Evolutionary conservation across 441 rosid species (phyloP).

Genomic region (Syzygium malaccense): DNA sequence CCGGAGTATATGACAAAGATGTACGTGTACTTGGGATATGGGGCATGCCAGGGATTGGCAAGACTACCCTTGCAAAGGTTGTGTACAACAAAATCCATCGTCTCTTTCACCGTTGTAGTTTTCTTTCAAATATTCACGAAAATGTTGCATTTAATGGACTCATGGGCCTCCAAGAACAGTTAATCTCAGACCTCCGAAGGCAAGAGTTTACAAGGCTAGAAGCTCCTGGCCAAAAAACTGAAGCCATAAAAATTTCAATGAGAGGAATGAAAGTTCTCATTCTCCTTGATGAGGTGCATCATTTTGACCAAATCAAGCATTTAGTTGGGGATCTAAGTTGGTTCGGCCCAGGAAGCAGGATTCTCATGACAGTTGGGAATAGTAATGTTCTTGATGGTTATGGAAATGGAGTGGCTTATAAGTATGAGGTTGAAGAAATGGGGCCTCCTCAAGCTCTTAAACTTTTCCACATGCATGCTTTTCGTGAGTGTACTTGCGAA

Average conservation of each 20-base stretch:
- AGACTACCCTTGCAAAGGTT: neutral
- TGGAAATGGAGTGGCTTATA: neutral
- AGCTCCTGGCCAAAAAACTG: fast-evolving
- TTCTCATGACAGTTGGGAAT: neutral
- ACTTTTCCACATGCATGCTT: neutral
- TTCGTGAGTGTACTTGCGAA: neutral
- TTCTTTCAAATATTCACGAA: neutral
- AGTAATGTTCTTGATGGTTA: neutral
- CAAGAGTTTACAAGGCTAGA: neutral
- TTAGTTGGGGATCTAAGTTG: fast-evolving
- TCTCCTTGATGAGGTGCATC: neutral
- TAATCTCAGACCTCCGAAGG: neutral
- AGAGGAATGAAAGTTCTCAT: neutral
- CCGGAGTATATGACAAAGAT: neutral
- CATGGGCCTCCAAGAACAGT: neutral
- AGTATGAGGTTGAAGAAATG: neutral
- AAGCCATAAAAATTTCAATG: neutral
- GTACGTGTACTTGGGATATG: neutral
- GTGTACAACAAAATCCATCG: neutral
- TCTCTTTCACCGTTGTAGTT: neutral
- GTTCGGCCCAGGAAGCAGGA: neutral
- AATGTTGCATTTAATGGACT: neutral
- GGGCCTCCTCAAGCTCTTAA: neutral
- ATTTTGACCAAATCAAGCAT: neutral
- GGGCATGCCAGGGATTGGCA: neutral